phyloP scores from a whole-genome alignment of 495 filamentous ascomycete species.

The Oleoguttula mirabilis region DNA sequence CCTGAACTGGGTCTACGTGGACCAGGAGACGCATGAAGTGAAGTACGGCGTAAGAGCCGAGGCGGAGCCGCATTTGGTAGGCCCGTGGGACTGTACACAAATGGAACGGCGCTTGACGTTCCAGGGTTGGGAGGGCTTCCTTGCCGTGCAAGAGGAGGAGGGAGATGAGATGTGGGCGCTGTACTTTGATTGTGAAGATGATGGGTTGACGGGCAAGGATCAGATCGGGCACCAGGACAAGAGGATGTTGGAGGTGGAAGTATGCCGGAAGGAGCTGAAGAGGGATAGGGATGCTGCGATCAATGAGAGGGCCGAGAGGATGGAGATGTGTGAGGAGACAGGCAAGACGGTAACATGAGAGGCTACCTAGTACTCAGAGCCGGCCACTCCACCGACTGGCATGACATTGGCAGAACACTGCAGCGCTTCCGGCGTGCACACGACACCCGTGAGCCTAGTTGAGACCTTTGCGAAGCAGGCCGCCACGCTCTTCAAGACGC shows the following conservation, averaged over 20 bases:
- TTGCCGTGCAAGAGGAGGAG: slow-evolving; percentile 24
- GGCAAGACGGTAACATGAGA: no score
- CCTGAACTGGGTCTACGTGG: slow-evolving; percentile 30
- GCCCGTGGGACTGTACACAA: slow-evolving; percentile 27
- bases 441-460: no score
- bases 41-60: slow-evolving; percentile 26
- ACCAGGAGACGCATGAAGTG: no score
- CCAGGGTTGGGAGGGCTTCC: slow-evolving; percentile 29
- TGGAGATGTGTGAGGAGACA: slow-evolving; percentile 5
- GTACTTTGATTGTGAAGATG: slow-evolving; percentile 44
- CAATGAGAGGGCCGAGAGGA: slow-evolving; percentile 5
- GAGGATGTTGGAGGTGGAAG: slow-evolving; percentile 8
- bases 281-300: slow-evolving; percentile 3
- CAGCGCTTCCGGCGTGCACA: no score
- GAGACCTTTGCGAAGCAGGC: no score
- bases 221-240: slow-evolving; percentile 3
- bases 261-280: slow-evolving; percentile 6
- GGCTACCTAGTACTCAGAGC: no score
- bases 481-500: no score
- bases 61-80: slow-evolving; percentile 24
- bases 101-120: slow-evolving; percentile 26
- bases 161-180: slow-evolving; percentile 39
- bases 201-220: slow-evolving; percentile 24
- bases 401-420: no score
- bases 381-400: no score